Evolutionary conservation across 768 basidiomycete species (phyloP).

Genomic region (Boletus reticulatus): DNA sequence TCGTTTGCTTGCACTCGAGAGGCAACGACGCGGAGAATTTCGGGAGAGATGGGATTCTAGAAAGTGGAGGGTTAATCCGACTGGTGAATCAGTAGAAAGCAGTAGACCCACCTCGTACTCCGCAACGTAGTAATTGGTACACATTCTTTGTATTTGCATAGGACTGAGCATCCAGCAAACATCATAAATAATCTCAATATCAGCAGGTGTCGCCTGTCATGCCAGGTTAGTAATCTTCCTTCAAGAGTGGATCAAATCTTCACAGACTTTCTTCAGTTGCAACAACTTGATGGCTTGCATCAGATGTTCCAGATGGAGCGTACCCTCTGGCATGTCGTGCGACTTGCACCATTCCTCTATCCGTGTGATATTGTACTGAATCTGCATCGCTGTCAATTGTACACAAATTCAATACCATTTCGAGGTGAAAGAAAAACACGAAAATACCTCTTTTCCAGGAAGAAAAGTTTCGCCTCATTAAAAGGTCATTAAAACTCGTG

Average conservation of each 20-base stretch:
- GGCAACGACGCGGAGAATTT: conserved; percentile 95
- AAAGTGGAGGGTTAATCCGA: conserved; percentile 1
- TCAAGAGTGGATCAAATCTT: background rate
- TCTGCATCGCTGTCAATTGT: conserved; percentile 86
- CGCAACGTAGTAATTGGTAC: conserved; percentile 97
- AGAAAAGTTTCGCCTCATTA: conserved; percentile 98
- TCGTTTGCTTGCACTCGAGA: conserved; percentile 95
- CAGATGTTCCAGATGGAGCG: conserved; percentile 94
- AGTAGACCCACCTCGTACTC: conserved; percentile 83
- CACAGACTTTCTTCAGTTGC: conserved; percentile 89
- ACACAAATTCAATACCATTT: background rate
- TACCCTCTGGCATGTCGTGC: conserved; percentile 99
- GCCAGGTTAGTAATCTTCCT: conserved; percentile 8
- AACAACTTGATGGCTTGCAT: conserved; percentile 99
- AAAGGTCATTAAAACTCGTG: conserved; percentile 94
- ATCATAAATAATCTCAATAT: conserved; percentile 98
- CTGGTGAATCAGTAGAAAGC: background rate
- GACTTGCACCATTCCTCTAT: conserved; percentile 99
- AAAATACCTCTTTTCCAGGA: conserved; percentile 97
- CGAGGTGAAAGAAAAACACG: background rate
- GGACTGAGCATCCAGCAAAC: conserved; percentile 99
- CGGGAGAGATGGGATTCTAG: conserved; percentile 94
- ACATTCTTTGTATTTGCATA: conserved; percentile 99
- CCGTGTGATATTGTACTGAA: conserved; percentile 98
- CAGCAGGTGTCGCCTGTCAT: conserved; percentile 79